Base-by-base conservation (phyloP, 768 basidiomycete species). In the Fistulinella prunicolor region DNA sequence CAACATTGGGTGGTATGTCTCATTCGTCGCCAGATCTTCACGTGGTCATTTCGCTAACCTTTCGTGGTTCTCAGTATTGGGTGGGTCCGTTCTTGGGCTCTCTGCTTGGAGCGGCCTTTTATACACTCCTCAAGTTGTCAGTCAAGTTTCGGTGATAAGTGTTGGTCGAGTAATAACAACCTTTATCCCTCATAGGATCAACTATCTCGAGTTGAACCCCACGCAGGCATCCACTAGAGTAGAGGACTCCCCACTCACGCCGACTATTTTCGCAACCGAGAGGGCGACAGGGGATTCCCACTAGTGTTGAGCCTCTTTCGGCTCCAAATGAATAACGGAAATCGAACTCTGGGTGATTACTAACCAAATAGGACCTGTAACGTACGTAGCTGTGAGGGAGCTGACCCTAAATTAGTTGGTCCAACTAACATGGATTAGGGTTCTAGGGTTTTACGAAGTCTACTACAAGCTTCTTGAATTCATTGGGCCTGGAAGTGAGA, bases 1-100 rank as follows among this genome's bases (percentile, higher is more conserved):
- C n/a, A n/a, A n/a, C n/a, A 86, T 34, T 86, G 83, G 85, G 73
- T 85, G 50, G 83, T 84, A 64, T 28, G 79, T 69, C 29, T n/a
- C 4, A 8, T 21, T 24, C 6, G 2, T 14, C 28, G 14, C 3
- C 32, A 35, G 17, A 19, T 28, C 42, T 4, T 19, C 10, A 9
- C 22, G 36, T 21, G 14, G 24, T 23, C 49, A n/a, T 30, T 10
- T 23, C 20, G 41, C 50, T 50, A 20, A 53, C 19, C 38, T 19
- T 34, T 23, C 34, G 49, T 55, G 24, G 19, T 55, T 14, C 21
- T 13, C 47, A 85, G 81, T 85, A 85, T 58, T 85, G 84, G 85
- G 66, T 86, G 9, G 86, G 87, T 32, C 85, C 85, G 0, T 76
- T 77, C 45, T 70, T n/a, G n/a, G n/a, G n/a, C n/a, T n/a, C n/a